Conservation (phyloP, 1,284 basidiomycete species). For the Tylopilus sp. region DNA sequence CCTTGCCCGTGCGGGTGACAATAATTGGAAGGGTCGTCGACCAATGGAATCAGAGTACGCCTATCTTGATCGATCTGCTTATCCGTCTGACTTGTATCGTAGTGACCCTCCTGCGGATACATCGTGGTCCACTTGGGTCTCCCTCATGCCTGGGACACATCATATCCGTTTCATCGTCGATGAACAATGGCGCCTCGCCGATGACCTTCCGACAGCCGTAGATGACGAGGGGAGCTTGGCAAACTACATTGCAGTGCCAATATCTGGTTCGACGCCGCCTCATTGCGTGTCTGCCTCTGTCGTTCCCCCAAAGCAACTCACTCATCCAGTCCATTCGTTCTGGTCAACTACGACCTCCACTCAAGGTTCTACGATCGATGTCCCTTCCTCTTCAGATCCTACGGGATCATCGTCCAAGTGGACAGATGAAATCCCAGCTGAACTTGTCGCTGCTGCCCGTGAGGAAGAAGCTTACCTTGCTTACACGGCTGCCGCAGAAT, state of each 20-base stretch:
- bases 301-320: constrained; percentile 51
- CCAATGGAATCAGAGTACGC: constrained; percentile 69
- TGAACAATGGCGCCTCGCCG: constrained; percentile 79
- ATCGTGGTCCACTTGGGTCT: constrained; percentile 56
- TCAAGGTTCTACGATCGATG: constrained; percentile 38
- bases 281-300: constrained; percentile 23
- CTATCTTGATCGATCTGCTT: constrained; percentile 19
- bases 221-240: constrained; percentile 95
- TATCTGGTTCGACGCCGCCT: constrained; percentile 47
- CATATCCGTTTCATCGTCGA: constrained; percentile 97
- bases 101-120: constrained; percentile 46
- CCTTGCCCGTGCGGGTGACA: constrained; percentile 72
- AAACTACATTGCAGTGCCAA: constrained; percentile 81
- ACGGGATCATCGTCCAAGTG: constrained; percentile 56
- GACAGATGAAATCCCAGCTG: constrained; percentile 78
- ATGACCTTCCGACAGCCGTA: constrained; percentile 87
- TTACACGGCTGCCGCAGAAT: constrained; percentile 47
- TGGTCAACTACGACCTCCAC: constrained; percentile 50
- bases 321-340: constrained; percentile 42
- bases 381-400: constrained; percentile 34
- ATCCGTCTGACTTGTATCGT: constrained; percentile 24
- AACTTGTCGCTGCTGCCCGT: constrained; percentile 77
- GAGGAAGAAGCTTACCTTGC: constrained; percentile 82
- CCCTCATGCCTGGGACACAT: constrained; percentile 89
- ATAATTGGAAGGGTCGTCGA: constrained; percentile 72